Conservation (phyloP, 257 asterid species). For the Solanum clarkiae region DNA sequence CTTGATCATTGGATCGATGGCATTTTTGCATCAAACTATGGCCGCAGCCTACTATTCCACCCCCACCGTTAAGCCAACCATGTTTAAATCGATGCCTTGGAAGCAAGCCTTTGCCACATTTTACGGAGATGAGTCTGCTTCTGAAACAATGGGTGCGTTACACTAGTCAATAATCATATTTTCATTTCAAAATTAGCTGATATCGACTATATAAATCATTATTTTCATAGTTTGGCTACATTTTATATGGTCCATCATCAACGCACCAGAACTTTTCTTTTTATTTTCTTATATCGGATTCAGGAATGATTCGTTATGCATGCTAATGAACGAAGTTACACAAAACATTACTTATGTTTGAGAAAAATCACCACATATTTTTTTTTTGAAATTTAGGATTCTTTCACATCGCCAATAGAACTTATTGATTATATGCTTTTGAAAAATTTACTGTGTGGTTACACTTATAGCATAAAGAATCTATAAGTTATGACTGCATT, state of each 20-base stretch:
- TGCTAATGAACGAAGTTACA: not conserved
- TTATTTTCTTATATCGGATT: not conserved
- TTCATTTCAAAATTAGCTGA: not conserved
- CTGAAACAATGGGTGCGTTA: constrained; percentile 41
- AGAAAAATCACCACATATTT: not conserved
- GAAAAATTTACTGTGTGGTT: not conserved
- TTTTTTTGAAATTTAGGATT: not conserved
- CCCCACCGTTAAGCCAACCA: constrained; percentile 2
- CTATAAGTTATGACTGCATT: not conserved
- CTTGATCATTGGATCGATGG: constrained; percentile 8
- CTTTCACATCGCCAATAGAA: not conserved
- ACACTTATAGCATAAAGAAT: not conserved
- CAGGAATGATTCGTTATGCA: not conserved
- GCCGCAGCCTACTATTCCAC: constrained; percentile 15
- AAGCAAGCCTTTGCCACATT: constrained; percentile 52
- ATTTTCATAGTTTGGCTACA: not conserved
- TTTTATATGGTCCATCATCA: not conserved
- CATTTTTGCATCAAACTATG: constrained; percentile 1
- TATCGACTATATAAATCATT: not conserved
- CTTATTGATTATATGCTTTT: not conserved
- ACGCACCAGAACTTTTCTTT: not conserved
- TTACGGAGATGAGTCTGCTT: constrained; percentile 59
- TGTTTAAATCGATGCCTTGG: constrained; percentile 29
- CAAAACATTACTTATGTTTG: not conserved
- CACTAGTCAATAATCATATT: not conserved